Conservation (phyloP, 179 eudicot species). For the Sideroxylon spinosum region DNA sequence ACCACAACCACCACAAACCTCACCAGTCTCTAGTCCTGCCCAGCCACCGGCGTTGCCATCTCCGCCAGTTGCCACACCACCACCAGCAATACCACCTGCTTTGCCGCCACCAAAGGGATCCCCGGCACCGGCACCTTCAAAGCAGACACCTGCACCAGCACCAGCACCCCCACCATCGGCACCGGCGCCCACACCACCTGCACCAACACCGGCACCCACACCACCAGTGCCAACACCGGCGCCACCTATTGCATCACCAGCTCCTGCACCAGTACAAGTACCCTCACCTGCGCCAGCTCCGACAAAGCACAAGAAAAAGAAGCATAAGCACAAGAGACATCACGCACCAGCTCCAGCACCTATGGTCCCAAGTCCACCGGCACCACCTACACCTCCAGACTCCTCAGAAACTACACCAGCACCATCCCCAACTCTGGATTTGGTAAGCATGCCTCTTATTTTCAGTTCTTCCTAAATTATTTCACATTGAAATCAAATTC, state of each 20-base stretch:
- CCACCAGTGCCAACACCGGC: conserved; percentile 24
- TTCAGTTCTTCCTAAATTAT: not conserved
- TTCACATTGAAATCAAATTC: not conserved
- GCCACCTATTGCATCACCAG: conserved; percentile 33
- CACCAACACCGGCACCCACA: not conserved
- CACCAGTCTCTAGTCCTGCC: conserved; percentile 28
- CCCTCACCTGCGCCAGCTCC: conserved; percentile 69
- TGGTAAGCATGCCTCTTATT: too few species aligned
- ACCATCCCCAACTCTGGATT: conserved; percentile 63
- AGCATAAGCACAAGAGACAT: conserved; percentile 61
- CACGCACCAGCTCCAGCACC: conserved; percentile 85
- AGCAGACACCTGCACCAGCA: conserved; percentile 37
- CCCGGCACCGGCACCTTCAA: conserved; percentile 20
- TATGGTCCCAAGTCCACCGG: conserved; percentile 61
- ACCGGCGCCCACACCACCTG: conserved; percentile 23
- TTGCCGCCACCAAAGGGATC: conserved; percentile 19
- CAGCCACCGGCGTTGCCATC: conserved; percentile 25
- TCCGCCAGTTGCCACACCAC: conserved; percentile 20
- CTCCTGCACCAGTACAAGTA: conserved; percentile 24
- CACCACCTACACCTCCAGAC: conserved; percentile 53
- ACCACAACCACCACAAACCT: conserved; percentile 21
- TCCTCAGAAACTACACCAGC: conserved; percentile 54
- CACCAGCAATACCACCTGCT: conserved; percentile 28
- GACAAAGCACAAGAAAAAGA: conserved; percentile 48
- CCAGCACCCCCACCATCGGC: conserved; percentile 30